Percentiles rank a stretch among this genome's conserved stretches.
Evolutionary conservation across 805 yeast species (phyloP).

Genomic region (Cyberlindnera maclurae): DNA sequence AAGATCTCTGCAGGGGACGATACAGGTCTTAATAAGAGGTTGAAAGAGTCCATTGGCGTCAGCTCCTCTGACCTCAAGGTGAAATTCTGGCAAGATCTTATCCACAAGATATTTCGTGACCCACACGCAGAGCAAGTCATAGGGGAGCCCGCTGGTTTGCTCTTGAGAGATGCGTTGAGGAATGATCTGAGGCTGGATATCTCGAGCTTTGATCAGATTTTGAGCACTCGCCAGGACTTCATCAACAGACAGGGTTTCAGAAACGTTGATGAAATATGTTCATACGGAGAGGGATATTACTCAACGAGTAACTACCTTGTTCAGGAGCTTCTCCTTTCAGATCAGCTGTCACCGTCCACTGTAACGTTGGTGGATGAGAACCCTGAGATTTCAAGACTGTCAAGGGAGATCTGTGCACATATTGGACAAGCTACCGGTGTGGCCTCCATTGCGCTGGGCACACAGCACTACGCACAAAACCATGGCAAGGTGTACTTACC

Average conservation of each 20-base stretch:
- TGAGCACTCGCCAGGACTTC: constrained; percentile 52
- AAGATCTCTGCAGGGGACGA: constrained; percentile 27
- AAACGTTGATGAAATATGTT: constrained; percentile 51
- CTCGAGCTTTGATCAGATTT: constrained; percentile 48
- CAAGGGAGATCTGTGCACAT: constrained; percentile 66
- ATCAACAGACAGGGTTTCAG: constrained; percentile 40
- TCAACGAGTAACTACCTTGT: constrained; percentile 67
- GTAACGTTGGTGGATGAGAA: constrained; percentile 41
- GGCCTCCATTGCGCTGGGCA: constrained; percentile 54
- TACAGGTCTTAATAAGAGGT: constrained; percentile 28
- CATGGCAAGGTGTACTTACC: constrained; percentile 50
- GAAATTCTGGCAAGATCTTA: constrained; percentile 66
- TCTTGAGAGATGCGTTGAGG: constrained; percentile 46
- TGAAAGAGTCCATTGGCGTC: constrained; percentile 16
- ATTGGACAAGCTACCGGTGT: constrained; percentile 77
- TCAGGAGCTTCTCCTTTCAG: constrained; percentile 53
- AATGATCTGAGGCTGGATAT: constrained; percentile 45
- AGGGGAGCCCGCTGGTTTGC: constrained; percentile 59
- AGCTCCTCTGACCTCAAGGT: constrained; percentile 40
- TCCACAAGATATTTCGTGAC: constrained; percentile 38
- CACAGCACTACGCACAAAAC: constrained; percentile 45
- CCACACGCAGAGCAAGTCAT: constrained; percentile 30
- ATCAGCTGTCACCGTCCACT: constrained; percentile 49
- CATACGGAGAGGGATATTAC: constrained; percentile 73
- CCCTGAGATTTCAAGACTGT: constrained; percentile 32